A percentile compares a stretch with the other conserved stretches of the same genome.
Conservation (phyloP, 441 rosid genomes). For the Eutrema salsugineum region DNA sequence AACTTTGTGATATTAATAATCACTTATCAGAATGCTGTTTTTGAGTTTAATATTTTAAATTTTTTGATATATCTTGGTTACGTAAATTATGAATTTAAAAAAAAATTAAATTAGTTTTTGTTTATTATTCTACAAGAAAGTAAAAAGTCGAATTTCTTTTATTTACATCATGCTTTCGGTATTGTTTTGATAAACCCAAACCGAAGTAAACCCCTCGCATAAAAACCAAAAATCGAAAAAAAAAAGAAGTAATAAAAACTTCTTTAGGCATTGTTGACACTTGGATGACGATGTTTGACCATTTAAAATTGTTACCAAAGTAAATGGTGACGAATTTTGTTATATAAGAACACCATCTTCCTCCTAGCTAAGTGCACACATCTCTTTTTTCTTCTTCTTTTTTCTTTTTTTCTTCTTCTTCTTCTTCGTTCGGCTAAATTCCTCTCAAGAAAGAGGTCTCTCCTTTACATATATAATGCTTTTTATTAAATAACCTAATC, state of each 20-base stretch:
- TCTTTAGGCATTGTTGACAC: not conserved
- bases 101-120: too few relatives aligned
- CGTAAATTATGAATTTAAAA: too few relatives aligned
- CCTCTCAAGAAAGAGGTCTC: not conserved
- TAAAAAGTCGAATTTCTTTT: not conserved
- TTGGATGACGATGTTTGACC: conserved; percentile 23
- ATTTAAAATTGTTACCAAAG: conserved; percentile 14
- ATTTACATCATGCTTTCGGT: not conserved
- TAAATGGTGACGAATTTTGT: not conserved
- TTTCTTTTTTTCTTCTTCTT: too few relatives aligned
- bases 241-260: not conserved
- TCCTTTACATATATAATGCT: not conserved
- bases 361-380: not conserved
- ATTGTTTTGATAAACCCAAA: not conserved
- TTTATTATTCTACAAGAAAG: too few relatives aligned
- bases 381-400: not conserved
- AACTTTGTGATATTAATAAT: not conserved
- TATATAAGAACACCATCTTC: not conserved
- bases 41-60: too few relatives aligned
- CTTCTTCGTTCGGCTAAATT: not conserved
- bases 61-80: too few relatives aligned
- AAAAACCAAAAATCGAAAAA: not conserved
- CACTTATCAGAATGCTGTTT: too few relatives aligned
- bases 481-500: not conserved
- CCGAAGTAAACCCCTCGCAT: not conserved